These are phyloP conservation scores for Crithidia fasciculata DNA, from an alignment of 208 protist species.

Conservation along the genomic window DNA sequence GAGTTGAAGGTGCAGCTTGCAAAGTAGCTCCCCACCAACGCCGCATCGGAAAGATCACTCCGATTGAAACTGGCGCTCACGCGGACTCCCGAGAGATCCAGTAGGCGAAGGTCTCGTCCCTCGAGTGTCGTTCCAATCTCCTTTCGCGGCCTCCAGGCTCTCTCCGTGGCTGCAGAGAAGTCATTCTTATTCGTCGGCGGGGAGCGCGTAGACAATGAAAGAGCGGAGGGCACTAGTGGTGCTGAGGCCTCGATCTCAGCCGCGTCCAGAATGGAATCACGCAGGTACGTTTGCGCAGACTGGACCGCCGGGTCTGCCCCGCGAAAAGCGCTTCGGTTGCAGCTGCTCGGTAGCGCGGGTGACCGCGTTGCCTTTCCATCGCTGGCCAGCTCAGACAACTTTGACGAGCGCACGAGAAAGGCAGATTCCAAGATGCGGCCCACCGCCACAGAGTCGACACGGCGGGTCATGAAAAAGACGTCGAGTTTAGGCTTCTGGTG, in stretches of 20 bases:
- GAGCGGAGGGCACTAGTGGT: constrained; percentile 1
- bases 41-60: constrained; percentile 45
- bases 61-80: constrained; percentile 78
- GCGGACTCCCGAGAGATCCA: constrained; percentile 58
- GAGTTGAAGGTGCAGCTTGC: constrained; percentile 76
- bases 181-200: background rate
- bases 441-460: constrained; percentile 34
- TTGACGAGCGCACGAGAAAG: constrained; percentile 29
- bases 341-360: background rate
- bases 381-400: constrained; percentile 19
- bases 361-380: constrained; percentile 6
- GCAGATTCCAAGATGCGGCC: constrained; percentile 58
- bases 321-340: background rate
- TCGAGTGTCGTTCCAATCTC: constrained; percentile 70
- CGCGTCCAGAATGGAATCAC: constrained; percentile 40
- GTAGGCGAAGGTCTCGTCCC: constrained; percentile 54
- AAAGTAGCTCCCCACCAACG: constrained; percentile 46
- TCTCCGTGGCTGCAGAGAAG: background rate
- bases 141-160: constrained; percentile 25
- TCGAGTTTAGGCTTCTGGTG: too few species aligned
- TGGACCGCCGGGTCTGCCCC: background rate
- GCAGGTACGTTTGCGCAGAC: constrained; percentile 36
- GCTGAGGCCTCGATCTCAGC: constrained; percentile 32
- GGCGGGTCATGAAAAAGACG: constrained; percentile 36
- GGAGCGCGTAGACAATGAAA: background rate